Base-by-base conservation (phyloP, 495 filamentous ascomycete genomes). In the Daldinia childiae region DNA sequence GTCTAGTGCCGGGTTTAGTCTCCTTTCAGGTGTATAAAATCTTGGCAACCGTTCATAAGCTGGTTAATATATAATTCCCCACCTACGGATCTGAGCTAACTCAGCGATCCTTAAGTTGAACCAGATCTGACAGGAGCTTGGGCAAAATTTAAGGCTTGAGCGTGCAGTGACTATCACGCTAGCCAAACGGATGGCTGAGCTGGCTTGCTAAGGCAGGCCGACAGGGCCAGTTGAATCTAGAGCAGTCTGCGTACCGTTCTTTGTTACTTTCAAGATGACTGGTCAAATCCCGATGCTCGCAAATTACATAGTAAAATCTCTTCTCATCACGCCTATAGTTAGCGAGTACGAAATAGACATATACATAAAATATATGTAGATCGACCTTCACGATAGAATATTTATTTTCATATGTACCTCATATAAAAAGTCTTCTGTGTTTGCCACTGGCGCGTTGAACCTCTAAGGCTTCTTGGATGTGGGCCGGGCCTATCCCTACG, bases 31-130 rank as follows among this genome's bases (percentile, higher is more conserved):
- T 45, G 34, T 30, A 38, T 38, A 26, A 24, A 60, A 56, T 39
- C 27, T 66, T 61, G 61, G 57, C 62, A 26, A 59, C 34, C 29
- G 14, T 43, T 39, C 36, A 55, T 48, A 54, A 38, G 59, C 58
- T 51, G 55, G 56, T 61, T 52, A 68, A 59, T 64, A 59, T 64
- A 19, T 29, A 69, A 58, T 68, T 59, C 39, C 29, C 71, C 68
- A 64, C 60, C 27, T 24, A 50, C 51, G 61, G 54, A 69, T 64
- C 43, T 48, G 39, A 43, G 38, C 27, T 11, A 54, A 65, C 55
- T 41, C 32, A 32, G 38, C 67, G 64, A 69, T 74, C 61, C 65
- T 64, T 54, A 69, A 38, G 68, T 64, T 74, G 74, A 74, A 55
- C 34, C 43, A 66, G 62, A 71, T 62, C 68, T 71, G 21, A 56